phyloP scores from a whole-genome alignment of 371 early-diverging fungal species.

The Nosema granulosis region DNA sequence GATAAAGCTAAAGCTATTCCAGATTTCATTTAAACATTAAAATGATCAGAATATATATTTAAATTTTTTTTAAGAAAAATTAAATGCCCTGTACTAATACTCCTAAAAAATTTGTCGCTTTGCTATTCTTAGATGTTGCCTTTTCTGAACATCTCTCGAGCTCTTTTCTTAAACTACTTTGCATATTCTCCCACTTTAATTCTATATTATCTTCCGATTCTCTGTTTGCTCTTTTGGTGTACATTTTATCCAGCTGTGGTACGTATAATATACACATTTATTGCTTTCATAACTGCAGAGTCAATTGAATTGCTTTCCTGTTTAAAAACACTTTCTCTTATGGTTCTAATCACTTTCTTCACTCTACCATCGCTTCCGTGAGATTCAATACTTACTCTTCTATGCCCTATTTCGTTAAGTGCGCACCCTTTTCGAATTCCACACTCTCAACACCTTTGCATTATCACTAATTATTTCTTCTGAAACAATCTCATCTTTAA shows the following conservation, averaged over 20 bases:
- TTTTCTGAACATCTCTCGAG: too few species aligned
- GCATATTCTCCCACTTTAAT: too few species aligned
- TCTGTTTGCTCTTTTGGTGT: too few species aligned
- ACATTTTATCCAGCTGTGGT: background rate
- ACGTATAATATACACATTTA: background rate
- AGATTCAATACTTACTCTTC: background rate
- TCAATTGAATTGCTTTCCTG: background rate
- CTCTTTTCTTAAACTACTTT: too few species aligned
- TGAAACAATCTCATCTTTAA: background rate
- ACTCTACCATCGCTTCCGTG: conserved; percentile 37
- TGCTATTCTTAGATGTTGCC: too few species aligned
- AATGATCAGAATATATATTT: too few species aligned
- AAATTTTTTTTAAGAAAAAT: too few species aligned
- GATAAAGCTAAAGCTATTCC: too few species aligned
- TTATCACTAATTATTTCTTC: conserved; percentile 45
- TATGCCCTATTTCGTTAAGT: background rate
- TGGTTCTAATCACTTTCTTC: conserved; percentile 29
- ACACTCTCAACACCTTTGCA: conserved; percentile 25
- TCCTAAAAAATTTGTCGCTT: too few species aligned
- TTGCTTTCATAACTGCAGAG: background rate
- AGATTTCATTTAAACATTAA: too few species aligned
- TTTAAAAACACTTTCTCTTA: conserved; percentile 35
- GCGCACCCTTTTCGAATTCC: background rate
- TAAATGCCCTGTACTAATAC: too few species aligned
- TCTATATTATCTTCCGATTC: too few species aligned